phyloP scores from a whole-genome alignment of 2,329 filamentous ascomycete species.

The Penicillium fuscoglaucum region DNA sequence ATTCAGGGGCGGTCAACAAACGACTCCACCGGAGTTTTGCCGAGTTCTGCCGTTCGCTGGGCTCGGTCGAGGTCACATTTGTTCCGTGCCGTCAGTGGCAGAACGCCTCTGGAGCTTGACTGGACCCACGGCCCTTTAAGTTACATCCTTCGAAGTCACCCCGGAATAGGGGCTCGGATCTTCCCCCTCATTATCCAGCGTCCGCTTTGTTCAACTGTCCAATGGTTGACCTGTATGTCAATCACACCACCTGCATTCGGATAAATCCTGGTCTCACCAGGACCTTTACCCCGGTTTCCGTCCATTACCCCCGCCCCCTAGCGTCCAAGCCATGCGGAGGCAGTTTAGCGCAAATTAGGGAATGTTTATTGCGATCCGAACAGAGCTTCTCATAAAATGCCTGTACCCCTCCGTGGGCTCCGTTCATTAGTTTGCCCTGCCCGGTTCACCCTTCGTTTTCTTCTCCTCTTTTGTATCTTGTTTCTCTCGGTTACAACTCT shows the following conservation, averaged over 20 bases:
- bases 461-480: conserved; percentile 32
- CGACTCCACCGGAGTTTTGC: conserved; percentile 34
- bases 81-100: conserved; percentile 18
- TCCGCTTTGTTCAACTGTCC: conserved; percentile 5
- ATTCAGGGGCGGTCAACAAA: neutral
- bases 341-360: conserved; percentile 16
- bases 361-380: conserved; percentile 19
- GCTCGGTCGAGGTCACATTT: conserved; percentile 4
- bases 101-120: conserved; percentile 25
- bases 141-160: neutral
- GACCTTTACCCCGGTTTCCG: conserved; percentile 25
- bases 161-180: conserved; percentile 17
- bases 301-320: conserved; percentile 20
- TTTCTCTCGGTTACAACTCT: conserved; percentile 31
- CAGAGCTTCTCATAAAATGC: conserved; percentile 26
- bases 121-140: conserved; percentile 5
- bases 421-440: conserved; percentile 31
- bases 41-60: conserved; percentile 10
- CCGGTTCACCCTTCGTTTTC: conserved; percentile 31
- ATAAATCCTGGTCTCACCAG: conserved; percentile 20
- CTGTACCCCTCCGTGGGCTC: conserved; percentile 25
- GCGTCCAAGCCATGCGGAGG: conserved; percentile 27
- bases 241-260: conserved; percentile 23
- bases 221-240: conserved; percentile 12
- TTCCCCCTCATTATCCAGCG: conserved; percentile 17